Evolutionary conservation across 306 rosid species (phyloP).

Genomic region (Fragaria vesca): DNA sequence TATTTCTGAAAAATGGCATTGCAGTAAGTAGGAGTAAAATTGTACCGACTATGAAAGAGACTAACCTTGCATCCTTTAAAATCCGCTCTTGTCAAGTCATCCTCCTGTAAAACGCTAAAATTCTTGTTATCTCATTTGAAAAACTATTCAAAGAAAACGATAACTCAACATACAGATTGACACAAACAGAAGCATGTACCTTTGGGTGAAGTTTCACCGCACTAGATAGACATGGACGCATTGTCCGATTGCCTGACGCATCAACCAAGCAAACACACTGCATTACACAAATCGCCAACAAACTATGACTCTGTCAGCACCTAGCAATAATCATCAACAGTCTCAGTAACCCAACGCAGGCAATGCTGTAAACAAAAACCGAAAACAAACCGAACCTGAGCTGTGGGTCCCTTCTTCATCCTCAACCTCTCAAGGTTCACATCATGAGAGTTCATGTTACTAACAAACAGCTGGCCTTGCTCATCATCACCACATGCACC

Average conservation of each 20-base stretch:
- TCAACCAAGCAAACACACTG: conserved; percentile 99
- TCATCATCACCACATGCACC: conserved; percentile 87
- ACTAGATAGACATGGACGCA: conserved; percentile 93
- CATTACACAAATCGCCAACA: conserved; percentile 23
- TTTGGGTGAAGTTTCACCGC: conserved; percentile 83
- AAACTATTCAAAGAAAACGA: not conserved
- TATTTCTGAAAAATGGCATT: not conserved
- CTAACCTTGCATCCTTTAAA: conserved; percentile 89
- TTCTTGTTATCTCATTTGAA: not conserved
- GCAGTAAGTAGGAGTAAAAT: not conserved
- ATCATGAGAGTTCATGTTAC: conserved; percentile 65
- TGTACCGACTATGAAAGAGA: not conserved
- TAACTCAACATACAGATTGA: not conserved
- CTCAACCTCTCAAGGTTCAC: conserved; percentile 74
- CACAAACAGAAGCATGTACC: conserved; percentile 40
- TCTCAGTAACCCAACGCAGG: not conserved
- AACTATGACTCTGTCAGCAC: conserved; percentile 12
- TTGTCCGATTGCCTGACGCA: conserved; percentile 74
- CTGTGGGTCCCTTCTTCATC: conserved; percentile 73
- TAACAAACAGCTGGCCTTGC: conserved; percentile 72
- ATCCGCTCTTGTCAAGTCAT: conserved; percentile 69
- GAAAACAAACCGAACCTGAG: conserved; percentile 56
- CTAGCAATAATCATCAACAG: not conserved
- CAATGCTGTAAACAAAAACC: conserved; percentile 1
- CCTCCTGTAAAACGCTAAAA: conserved; percentile 47